Conservation (phyloP, 2,329 filamentous ascomycete genomes). For the Colletotrichum tofieldiae region DNA sequence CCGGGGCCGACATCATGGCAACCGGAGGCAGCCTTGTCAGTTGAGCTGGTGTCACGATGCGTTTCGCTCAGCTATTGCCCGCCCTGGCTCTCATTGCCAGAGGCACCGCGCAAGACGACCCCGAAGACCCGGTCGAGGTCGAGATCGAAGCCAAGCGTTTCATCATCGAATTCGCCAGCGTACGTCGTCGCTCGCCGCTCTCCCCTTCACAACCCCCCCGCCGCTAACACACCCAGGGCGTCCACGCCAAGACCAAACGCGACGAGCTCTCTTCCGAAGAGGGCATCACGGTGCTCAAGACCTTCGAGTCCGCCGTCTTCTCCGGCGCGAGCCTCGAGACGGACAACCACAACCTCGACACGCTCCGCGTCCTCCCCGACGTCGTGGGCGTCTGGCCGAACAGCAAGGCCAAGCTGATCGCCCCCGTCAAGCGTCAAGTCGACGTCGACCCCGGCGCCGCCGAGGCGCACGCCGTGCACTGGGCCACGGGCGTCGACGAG, state of each 20-base stretch:
- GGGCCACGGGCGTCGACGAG: conserved; percentile 43
- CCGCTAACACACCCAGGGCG: conserved; percentile 6
- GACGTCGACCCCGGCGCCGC: conserved; percentile 9
- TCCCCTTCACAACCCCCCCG: accelerated
- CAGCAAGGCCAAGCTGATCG: conserved; percentile 25
- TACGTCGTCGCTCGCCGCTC: not conserved
- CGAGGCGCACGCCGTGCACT: conserved; percentile 34
- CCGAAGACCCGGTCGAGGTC: not conserved
- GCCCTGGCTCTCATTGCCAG: conserved; percentile 8
- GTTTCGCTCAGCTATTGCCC: conserved; percentile 1
- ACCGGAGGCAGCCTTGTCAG: not conserved
- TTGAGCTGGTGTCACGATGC: conserved; percentile 17
- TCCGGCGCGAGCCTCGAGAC: conserved; percentile 39
- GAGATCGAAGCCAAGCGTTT: conserved; percentile 35
- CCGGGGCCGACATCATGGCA: not conserved
- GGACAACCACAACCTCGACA: conserved; percentile 35
- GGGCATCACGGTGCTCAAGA: conserved; percentile 35
- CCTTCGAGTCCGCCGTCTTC: conserved; percentile 38
- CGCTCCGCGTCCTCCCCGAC: conserved; percentile 27
- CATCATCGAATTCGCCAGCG: conserved; percentile 38
- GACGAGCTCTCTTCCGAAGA: conserved; percentile 27
- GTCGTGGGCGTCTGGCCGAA: conserved; percentile 36
- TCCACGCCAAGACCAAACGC: conserved; percentile 11
- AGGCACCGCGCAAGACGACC: not conserved
- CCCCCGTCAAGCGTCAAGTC: conserved; percentile 28